A percentile compares a stretch with the other conserved stretches of the same genome.
These are phyloP conservation scores for Cutaneotrichosporon daszewskae DNA, from an alignment of 1,284 basidiomycete species.

Conservation along the genomic window DNA sequence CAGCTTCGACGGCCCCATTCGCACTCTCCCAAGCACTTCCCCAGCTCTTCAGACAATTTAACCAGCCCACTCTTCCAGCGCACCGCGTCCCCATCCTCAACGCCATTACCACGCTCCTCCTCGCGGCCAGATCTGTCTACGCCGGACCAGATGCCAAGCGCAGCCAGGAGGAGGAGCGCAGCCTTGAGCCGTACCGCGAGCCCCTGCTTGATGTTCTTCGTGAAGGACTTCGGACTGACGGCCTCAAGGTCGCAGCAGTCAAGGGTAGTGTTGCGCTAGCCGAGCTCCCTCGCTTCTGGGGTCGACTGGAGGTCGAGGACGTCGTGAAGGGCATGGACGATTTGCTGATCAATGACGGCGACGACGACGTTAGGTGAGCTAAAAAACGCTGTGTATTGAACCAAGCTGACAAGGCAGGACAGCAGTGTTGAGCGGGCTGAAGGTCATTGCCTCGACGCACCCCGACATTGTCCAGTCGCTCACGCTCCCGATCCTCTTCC, in stretches of 20 bases:
- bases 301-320: conserved; percentile 68
- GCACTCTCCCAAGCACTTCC: conserved; percentile 63
- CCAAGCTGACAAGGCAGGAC: conserved; percentile 51
- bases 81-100: conserved; percentile 66
- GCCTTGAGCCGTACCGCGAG: conserved; percentile 65
- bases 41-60: conserved; percentile 68
- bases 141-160: conserved; percentile 20
- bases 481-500: conserved; percentile 74
- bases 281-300: conserved; percentile 60
- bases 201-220: conserved; percentile 52
- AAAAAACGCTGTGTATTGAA: background rate
- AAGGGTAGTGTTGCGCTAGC: conserved; percentile 58
- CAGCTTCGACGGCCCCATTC: conserved; percentile 66
- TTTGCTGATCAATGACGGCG: conserved; percentile 56
- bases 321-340: conserved; percentile 72
- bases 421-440: conserved; percentile 62
- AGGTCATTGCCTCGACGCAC: conserved; percentile 58
- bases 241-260: conserved; percentile 56
- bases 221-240: conserved; percentile 39
- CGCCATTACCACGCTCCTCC: conserved; percentile 51
- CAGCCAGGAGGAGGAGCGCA: conserved; percentile 39
- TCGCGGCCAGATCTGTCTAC: conserved; percentile 42
- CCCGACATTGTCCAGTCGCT: conserved; percentile 67
- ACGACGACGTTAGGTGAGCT: conserved; percentile 52
- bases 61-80: conserved; percentile 66